phyloP scores from a whole-genome alignment of 2,329 filamentous ascomycete species.

The Ceratocystis colombiana region DNA sequence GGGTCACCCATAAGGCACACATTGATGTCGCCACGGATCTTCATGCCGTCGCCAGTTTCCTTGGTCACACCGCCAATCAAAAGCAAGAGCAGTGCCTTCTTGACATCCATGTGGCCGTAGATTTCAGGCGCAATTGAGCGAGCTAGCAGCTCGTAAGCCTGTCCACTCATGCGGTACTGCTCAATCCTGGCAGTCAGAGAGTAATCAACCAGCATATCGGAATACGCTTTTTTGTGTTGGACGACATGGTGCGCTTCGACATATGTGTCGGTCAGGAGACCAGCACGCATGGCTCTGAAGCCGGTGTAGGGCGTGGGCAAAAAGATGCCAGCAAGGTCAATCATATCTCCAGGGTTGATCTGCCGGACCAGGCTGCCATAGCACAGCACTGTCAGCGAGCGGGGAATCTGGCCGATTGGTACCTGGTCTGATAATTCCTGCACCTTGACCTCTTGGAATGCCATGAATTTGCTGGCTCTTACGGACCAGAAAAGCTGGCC shows the following conservation, averaged over 20 bases:
- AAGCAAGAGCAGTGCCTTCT: constrained; percentile 91
- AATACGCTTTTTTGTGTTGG: constrained; percentile 97
- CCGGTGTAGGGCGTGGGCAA: constrained; percentile 97
- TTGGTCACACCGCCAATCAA: constrained; percentile 95
- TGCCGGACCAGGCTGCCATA: constrained; percentile 76
- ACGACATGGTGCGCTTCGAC: constrained; percentile 86
- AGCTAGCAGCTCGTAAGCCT: constrained; percentile 90
- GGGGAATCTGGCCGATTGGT: constrained; percentile 91
- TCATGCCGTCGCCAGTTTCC: constrained; percentile 95
- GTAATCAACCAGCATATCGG: constrained; percentile 76
- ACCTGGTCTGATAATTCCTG: constrained; percentile 99
- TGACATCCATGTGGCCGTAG: constrained; percentile 90
- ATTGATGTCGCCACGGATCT: constrained; percentile 97
- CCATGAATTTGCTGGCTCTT: constrained; percentile 91
- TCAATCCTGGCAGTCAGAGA: constrained; percentile 74
- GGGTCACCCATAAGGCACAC: constrained; percentile 98
- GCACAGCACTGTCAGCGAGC: constrained; percentile 80
- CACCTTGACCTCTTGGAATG: constrained; percentile 97
- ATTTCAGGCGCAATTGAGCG: constrained; percentile 97
- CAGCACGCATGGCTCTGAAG: constrained; percentile 92
- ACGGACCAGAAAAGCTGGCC: constrained; percentile 90
- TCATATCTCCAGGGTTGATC: constrained; percentile 85
- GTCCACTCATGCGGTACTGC: constrained; percentile 71
- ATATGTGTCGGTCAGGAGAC: constrained; percentile 94
- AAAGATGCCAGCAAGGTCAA: constrained; percentile 92